Evolutionary conservation across 495 filamentous ascomycete species (phyloP).

Genomic region (Penicillium canescens): DNA sequence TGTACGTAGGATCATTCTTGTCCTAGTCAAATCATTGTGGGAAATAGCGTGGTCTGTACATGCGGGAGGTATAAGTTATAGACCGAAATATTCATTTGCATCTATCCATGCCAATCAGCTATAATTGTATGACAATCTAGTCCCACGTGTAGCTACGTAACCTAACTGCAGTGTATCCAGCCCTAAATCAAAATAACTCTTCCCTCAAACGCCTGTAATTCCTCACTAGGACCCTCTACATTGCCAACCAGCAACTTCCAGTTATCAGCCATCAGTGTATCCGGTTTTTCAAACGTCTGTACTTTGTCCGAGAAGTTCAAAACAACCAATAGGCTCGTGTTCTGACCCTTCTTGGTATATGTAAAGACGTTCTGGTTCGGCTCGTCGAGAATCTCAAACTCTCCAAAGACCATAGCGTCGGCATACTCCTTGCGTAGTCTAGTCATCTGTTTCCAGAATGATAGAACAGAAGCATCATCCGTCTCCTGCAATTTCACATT

Average conservation of each 20-base stretch:
- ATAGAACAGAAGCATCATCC: constrained; percentile 38
- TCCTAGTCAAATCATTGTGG: too few species aligned
- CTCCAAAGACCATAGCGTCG: constrained; percentile 42
- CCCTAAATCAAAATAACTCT: constrained; percentile 4
- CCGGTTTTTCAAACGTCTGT: constrained; percentile 3
- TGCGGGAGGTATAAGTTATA: too few species aligned
- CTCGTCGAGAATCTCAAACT: constrained; percentile 9
- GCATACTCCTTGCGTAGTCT: constrained; percentile 32
- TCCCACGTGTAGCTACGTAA: neutral
- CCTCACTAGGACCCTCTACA: neutral
- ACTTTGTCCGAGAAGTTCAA: constrained; percentile 4
- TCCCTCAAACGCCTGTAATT: constrained; percentile 7
- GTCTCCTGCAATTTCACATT: constrained; percentile 50
- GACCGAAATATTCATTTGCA: too few species aligned
- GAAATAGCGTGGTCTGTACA: too few species aligned
- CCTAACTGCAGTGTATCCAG: neutral
- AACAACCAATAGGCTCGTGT: neutral
- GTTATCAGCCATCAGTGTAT: neutral
- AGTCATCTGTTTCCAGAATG: constrained; percentile 49
- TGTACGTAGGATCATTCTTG: too few species aligned
- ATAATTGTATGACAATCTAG: neutral
- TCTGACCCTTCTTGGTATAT: constrained; percentile 19
- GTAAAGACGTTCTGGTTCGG: constrained; percentile 41
- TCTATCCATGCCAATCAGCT: too few species aligned
- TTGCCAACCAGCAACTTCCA: constrained; percentile 7